These are phyloP conservation scores for Xylaria flabelliformis DNA, from an alignment of 495 filamentous ascomycete species.

Conservation along the genomic window DNA sequence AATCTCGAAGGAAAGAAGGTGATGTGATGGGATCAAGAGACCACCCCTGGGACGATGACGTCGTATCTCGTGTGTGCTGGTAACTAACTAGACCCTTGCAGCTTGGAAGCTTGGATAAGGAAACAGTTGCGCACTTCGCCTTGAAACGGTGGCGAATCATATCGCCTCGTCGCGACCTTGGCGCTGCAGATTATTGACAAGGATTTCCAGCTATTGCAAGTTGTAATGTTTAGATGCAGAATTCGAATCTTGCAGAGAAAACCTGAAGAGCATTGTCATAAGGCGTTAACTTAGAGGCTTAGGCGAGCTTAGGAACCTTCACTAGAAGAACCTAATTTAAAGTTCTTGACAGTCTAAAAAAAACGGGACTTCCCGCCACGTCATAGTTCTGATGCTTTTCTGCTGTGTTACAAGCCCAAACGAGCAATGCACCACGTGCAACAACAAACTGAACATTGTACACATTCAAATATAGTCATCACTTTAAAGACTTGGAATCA, in stretches of 20 bases:
- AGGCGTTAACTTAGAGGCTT: no score
- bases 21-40: conserved; percentile 4
- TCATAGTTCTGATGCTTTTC: not conserved
- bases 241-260: not conserved
- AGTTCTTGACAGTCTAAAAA: not conserved
- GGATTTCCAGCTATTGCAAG: not conserved
- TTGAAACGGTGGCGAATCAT: conserved; percentile 7
- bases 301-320: no score
- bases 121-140: not conserved
- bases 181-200: not conserved
- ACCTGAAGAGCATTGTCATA: not conserved
- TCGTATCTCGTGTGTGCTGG: conserved; percentile 14
- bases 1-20: not conserved
- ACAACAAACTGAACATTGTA: not conserved
- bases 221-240: not conserved
- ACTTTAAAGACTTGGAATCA: not conserved
- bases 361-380: not conserved
- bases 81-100: conserved; percentile 4
- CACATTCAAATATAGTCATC: not conserved
- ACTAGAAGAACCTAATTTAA: no score
- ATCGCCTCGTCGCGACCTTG: not conserved
- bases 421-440: not conserved
- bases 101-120: not conserved
- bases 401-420: not conserved
- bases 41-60: conserved; percentile 13